phyloP scores from a whole-genome alignment of 495 filamentous ascomycete species.

The Oidiodendron maius region DNA sequence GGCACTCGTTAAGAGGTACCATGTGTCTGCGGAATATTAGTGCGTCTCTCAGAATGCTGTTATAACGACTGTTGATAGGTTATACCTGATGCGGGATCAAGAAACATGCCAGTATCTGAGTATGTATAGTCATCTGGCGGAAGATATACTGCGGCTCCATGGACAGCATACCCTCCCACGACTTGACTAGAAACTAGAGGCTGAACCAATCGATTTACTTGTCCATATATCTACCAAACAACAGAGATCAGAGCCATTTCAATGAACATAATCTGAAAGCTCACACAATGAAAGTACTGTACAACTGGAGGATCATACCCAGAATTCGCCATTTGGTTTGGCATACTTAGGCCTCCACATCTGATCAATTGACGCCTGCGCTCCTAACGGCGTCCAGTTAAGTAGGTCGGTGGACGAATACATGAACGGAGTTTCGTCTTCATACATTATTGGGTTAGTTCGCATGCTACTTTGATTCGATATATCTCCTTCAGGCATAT shows the following conservation, averaged over 20 bases:
- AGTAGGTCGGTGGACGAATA: conserved; percentile 40
- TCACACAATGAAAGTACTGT: no score
- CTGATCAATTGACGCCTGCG: conserved; percentile 25
- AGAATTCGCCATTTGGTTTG: conserved; percentile 38
- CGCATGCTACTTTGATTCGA: conserved; percentile 8
- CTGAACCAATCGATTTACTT: conserved; percentile 38
- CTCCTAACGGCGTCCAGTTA: conserved; percentile 37
- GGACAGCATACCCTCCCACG: conserved; percentile 27
- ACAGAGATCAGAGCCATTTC: background rate
- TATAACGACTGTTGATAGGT: background rate
- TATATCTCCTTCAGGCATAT: background rate
- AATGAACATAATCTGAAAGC: no score
- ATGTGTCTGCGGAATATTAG: conserved; percentile 23
- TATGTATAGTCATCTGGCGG: conserved; percentile 38
- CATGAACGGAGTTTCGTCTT: conserved; percentile 34
- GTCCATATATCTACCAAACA: conserved; percentile 33
- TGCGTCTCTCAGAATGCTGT: background rate
- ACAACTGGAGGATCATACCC: conserved; percentile 25
- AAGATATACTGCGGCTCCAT: conserved; percentile 31
- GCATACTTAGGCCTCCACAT: conserved; percentile 41
- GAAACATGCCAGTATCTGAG: conserved; percentile 41
- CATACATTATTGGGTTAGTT: conserved; percentile 1
- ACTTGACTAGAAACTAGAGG: conserved; percentile 30
- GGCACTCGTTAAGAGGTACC: conserved; percentile 38
- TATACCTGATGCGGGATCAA: conserved; percentile 25